Evolutionary conservation across 2,329 filamentous ascomycete genomes (phyloP), one percentile per base, ranked within the genome.

Genomic region (Aspergillus brunneoviolaceus): DNA sequence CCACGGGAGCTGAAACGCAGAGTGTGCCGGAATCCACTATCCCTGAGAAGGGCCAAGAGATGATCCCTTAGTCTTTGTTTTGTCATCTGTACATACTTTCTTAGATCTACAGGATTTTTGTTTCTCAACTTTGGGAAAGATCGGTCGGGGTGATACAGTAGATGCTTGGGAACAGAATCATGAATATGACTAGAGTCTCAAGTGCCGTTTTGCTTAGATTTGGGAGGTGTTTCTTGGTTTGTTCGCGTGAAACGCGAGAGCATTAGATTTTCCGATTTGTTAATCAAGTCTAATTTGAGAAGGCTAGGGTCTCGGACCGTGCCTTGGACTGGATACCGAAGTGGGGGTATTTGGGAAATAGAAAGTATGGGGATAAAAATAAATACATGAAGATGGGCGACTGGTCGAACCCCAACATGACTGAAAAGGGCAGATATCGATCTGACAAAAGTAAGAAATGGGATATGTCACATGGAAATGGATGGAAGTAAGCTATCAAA

Each of bases 1-100:
- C 27, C 53, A 75, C 73, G 54, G 75, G 72, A 9, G 72, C 75
- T 48, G 58, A 47, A 27, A 61, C 51, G 47, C 63, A 67, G 59
- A 51, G 45, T 56, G 42, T 68, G 21, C n/a, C 58, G 4, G 67
- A 63, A 54, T 59, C 63, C 39, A 59, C 58, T 47, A 49, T 57
- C 47, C 66, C 65, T 45, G 60, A 58, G 6, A 67, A 67, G 33
- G 52, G 39, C 10, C 64, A 51, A 55, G 33, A 49, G 9, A 35
- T 12, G 10, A 35, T 5, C 33, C 11, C 33, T 35, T 50, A 29
- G 27, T 51, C 5, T 45, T 42, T 14, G 35, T 42, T n/a, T 27
- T 7, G 27, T 29, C 9, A 10, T 29, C 39, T 16, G 39, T 45
- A 45, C 39, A 45, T 45, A 16, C 16, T 10, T 4, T 19, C 3